A percentile compares a stretch with the other conserved stretches of the same genome.
Conservation (phyloP, 768 basidiomycete species). For the Podaxis sp. region DNA sequence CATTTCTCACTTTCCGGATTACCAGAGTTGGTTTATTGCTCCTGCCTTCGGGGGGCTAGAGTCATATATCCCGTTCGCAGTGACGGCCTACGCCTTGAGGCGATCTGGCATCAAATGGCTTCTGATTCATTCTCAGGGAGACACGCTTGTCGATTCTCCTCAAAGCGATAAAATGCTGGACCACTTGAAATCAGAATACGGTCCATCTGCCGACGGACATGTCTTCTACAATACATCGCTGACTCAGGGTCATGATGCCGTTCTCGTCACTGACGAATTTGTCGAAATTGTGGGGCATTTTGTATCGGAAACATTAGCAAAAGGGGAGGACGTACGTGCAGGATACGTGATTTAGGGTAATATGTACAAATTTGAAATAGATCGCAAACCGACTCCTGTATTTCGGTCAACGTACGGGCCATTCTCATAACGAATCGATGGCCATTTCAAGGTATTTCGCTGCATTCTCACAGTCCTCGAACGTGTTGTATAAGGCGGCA, state of each 20-base stretch:
- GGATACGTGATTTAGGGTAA: not conserved
- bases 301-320: slow-evolving; percentile 20
- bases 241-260: slow-evolving; percentile 51
- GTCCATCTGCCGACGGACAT: slow-evolving; percentile 22
- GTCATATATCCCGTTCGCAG: slow-evolving; percentile 50
- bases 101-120: slow-evolving; percentile 53
- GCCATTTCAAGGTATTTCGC: slow-evolving; percentile 63
- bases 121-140: slow-evolving; percentile 71
- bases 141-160: slow-evolving; percentile 58
- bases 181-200: slow-evolving; percentile 45
- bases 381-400: not conserved
- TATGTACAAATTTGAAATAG: not conserved
- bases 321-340: not conserved
- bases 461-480: slow-evolving; percentile 72
- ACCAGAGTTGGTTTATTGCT: slow-evolving; percentile 68
- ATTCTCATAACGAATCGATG: slow-evolving; percentile 31
- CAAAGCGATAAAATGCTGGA: slow-evolving; percentile 63
- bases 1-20: slow-evolving; percentile 61
- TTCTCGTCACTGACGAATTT: slow-evolving; percentile 44
- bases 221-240: slow-evolving; percentile 38
- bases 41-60: slow-evolving; percentile 52
- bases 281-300: slow-evolving; percentile 44
- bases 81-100: slow-evolving; percentile 38
- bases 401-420: not conserved
- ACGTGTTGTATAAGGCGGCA: slow-evolving; percentile 82